Evolutionary conservation across 768 basidiomycete genomes (phyloP).

Genomic region (Pleurotus cornucopiae): DNA sequence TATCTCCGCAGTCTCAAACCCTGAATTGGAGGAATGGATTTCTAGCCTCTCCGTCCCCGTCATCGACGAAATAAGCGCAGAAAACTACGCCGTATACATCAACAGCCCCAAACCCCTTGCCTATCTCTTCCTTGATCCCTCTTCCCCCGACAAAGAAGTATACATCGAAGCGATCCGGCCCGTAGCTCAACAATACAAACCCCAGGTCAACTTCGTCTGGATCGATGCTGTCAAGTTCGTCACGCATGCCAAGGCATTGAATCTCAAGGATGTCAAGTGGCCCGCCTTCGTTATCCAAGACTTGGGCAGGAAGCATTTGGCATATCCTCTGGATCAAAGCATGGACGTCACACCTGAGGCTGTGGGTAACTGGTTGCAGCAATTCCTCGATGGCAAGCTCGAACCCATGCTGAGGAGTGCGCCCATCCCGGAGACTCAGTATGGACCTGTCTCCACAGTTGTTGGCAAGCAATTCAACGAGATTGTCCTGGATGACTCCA

Average conservation of each 20-base stretch:
- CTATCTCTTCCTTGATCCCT: conserved; percentile 90
- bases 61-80: conserved; percentile 88
- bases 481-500: conserved; percentile 77
- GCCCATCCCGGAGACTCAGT: conserved; percentile 78
- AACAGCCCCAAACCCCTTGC: conserved; percentile 81
- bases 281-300: conserved; percentile 94
- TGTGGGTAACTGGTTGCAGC: conserved; percentile 54
- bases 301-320: conserved; percentile 65
- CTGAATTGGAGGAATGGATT: conserved; percentile 75
- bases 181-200: conserved; percentile 76
- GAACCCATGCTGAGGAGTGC: conserved; percentile 86
- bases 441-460: conserved; percentile 76
- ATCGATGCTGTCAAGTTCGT: conserved; percentile 94
- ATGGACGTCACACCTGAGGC: conserved; percentile 54
- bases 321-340: conserved; percentile 80
- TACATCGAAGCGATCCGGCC: conserved; percentile 68
- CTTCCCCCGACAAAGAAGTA: conserved; percentile 56
- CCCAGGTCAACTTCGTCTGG: conserved; percentile 95
- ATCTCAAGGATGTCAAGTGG: conserved; percentile 83
- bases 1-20: conserved; percentile 44
- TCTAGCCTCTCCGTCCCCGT: conserved; percentile 81
- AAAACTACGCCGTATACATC: conserved; percentile 89
- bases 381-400: conserved; percentile 70
- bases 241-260: conserved; percentile 94
- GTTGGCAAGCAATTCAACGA: conserved; percentile 90